Evolutionary conservation across 2,329 filamentous ascomycete species (phyloP), one percentile per base, ranked within the genome.

Genomic region (Pestalotiopsis sp.): DNA sequence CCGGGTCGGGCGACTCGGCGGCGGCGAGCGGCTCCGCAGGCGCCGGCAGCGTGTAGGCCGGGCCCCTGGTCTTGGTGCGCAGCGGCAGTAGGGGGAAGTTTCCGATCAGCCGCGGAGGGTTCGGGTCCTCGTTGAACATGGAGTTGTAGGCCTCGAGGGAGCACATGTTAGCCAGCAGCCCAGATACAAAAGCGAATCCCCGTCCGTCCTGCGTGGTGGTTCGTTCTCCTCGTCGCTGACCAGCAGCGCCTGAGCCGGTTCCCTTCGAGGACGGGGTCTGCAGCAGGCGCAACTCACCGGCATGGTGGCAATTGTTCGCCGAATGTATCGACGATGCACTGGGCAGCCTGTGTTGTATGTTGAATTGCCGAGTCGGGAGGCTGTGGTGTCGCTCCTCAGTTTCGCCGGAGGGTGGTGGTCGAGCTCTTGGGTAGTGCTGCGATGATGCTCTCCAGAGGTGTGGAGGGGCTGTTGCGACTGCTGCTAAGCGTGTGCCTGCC

Each of bases 71-170:
- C 82, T 94, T 93, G 77, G 96, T 98, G 77, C 96, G 95, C 67
- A 99, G 92, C 1, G 96, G 95, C 66, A 98, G 91, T 75, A 98
- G 90, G 25, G 95, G 95, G 80, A 98, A 95, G 88, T 98, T 98
- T 80, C 95, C 94, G 86, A 91, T 83, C 73, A 87, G 82, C 68
- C 85, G 86, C 56, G 85, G 86, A 71, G 81, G 79, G 73, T 85
- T 91, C 86, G 88, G 94, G 88, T 89, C 95, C 84, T 81, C 91
- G 90, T 91, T 91, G 90, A 98, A 98, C 87, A 97, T 93, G 81
- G 93, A 97, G 88, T 98, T 97, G 88, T 98, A 98, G 83, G 95
- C 95, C 94, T 97, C 31, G 75, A 66, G 31, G 68, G 1, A 56
- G 25, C 7, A 13, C 2, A 14, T 36, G 64, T 31, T 58, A 31